Evolutionary conservation across 352 stramenopile species (phyloP).

Genomic region (Globisporangium apiculatum): DNA sequence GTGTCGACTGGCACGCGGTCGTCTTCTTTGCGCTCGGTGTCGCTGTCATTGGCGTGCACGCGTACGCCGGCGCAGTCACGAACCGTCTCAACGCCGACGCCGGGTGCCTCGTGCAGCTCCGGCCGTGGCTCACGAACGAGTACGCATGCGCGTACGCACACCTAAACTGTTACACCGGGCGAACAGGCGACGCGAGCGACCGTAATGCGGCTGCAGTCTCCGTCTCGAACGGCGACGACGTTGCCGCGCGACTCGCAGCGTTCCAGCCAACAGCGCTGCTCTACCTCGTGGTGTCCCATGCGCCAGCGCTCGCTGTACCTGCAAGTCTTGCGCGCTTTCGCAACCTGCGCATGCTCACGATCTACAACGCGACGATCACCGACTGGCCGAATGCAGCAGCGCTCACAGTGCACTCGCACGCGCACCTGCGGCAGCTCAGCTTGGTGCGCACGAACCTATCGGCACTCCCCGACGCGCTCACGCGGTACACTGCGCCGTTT

Average conservation of each 20-base stretch:
- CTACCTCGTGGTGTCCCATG: constrained; percentile 17
- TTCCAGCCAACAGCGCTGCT: constrained; percentile 10
- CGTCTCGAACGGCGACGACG: neutral
- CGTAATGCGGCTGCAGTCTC: no score
- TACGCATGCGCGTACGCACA: constrained; percentile 15
- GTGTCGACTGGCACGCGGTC: constrained; percentile 1
- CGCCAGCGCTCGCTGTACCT: constrained; percentile 11
- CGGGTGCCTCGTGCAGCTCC: constrained; percentile 8
- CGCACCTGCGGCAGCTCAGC: neutral
- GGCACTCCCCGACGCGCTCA: constrained; percentile 4
- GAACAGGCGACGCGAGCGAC: neutral
- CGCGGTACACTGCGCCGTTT: constrained; percentile 6
- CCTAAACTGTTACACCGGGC: constrained; percentile 14
- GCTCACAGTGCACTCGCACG: constrained; percentile 1
- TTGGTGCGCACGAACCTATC: constrained; percentile 5
- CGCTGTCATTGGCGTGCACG: constrained; percentile 1
- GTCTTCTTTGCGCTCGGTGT: constrained; percentile 5
- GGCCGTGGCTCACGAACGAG: constrained; percentile 16
- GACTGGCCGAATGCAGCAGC: constrained; percentile 12
- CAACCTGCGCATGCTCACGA: constrained; percentile 12
- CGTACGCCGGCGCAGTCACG: neutral
- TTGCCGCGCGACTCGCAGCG: neutral
- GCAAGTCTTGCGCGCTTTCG: constrained; percentile 6
- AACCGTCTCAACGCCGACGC: neutral
- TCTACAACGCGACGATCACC: constrained; percentile 21